Evolutionary conservation across 176 grass and related monocot species (phyloP), one percentile per base, ranked within the genome.

Genomic region (Eremochloa ophiuroides): DNA sequence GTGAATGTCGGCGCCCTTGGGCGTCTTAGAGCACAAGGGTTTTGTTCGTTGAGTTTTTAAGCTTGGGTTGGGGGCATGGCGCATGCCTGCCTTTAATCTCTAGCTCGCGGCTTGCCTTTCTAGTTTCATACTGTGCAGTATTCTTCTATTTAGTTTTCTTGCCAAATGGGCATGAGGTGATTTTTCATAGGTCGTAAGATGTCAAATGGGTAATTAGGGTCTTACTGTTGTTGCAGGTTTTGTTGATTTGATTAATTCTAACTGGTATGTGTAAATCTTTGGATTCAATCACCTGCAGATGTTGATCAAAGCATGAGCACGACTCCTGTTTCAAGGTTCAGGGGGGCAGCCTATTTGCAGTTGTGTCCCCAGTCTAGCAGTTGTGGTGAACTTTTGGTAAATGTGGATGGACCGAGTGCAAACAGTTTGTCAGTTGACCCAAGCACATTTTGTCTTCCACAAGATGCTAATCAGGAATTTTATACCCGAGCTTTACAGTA

Each of bases 401-500:
- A 73, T 78, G 66, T 73, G 62, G 66, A 82, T 82, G 83, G 61
- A 33, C 66, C 58, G 6, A 4, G n/a, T 67, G 25, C 60, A 82
- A 67, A 59, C 25, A 59, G 73, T 78, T 73, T 48, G 1, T 66
- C 66, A 82, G 18, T 78, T 9, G 31, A 50, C 46, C 46, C 28
- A 14, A 82, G 47, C 37, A 34, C 78, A 78, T 82, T 77, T 78
- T 50, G 17, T 73, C 77, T 86, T 78, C n/a, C 66, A 50, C 78
- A 86, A 78, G 73, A 82, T 78, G 73, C 66, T 73, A 85, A 67
- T 82, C 73, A 86, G 66, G 83, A 82, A 73, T 78, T 82, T 46
- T 86, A 56, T 28, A 60, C 66, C 59, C 66, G 23, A 71, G 88
- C 73, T 73, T 86, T 73, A n/a, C 83, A 82, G 58, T 72, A 78